Evolutionary conservation across 306 rosid species (phyloP), one percentile per base, ranked within the genome.

Genomic region (Quercus engelmannii): DNA sequence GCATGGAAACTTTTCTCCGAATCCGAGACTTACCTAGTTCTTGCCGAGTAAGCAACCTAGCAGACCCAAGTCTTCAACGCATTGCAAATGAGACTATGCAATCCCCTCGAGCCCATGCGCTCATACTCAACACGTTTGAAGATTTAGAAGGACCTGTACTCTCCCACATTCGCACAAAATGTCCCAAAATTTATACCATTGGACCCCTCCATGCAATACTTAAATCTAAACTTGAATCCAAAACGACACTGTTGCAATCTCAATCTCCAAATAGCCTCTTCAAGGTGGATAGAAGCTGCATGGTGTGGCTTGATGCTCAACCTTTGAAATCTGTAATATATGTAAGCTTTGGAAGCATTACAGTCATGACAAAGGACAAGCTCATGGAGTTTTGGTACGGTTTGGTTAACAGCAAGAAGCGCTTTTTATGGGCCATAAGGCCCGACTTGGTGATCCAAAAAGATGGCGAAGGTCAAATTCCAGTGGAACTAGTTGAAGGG

Each of bases 61-160:
- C 2, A 38, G 10, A 80, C n/a, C 79, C 3, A 28, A 18, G 0
- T 0, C 61, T 8, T 46, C 46, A 65, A 12, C 25, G 33, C 15
- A 0, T 74, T 21, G 62, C 38, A 18, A 54, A 0, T 2, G 31
- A 28, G 41, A 81, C 85, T 62, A 31, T 19, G 1, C 73, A 83
- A 51, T 43, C 85, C 10, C 49, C 61, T 1, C 30, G 77, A 71
- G 86, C 88, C 7, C 59, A 75, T 11, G 88, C 85, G 1, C 2
- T 88, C 3, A 83, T 92, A 6, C 56, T 90, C 58, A 92, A 92
- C 89, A 83, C 95, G 1, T 90, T 86, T 19, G 91, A 92, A n/a
- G 93, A 89, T 0, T 73, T 90, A 23, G 97, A 92, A 65, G 80
- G 75, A 4, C 87, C 92, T 1, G 46, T 86, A 3, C 68, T 89